Conservation (phyloP, 345 rosid species). For the Brassica juncea region DNA sequence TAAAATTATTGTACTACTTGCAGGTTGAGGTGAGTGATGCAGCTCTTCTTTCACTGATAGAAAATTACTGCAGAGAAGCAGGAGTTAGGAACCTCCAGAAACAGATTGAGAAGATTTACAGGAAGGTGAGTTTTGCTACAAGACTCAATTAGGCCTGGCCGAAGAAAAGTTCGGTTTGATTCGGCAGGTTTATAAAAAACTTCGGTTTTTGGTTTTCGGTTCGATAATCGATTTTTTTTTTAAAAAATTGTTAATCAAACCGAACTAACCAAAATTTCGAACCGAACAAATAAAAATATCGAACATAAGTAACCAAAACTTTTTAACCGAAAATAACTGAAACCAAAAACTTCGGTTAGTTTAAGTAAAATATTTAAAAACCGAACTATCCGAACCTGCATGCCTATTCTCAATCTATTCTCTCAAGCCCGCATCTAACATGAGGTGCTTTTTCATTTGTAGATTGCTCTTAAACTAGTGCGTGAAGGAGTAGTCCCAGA, state of each 20-base stretch:
- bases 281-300: no score
- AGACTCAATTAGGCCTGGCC: neutral
- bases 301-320: no score
- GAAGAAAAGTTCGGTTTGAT: no score
- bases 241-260: no score
- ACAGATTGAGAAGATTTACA: neutral
- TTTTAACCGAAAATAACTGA: no score
- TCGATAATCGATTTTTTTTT: no score
- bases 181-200: no score
- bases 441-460: neutral
- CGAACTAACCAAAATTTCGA: no score
- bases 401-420: neutral
- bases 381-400: no score
- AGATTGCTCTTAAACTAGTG: neutral
- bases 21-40: constrained; percentile 4
- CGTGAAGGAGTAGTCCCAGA: neutral
- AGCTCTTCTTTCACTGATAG: neutral
- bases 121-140: neutral
- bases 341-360: no score
- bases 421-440: neutral
- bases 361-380: no score
- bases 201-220: no score
- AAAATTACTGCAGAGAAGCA: constrained; percentile 2
- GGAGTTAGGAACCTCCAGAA: neutral
- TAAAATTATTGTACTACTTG: neutral